These are phyloP conservation scores for Inosperma sp. DNA, from an alignment of 768 basidiomycete species.

Conservation along the genomic window DNA sequence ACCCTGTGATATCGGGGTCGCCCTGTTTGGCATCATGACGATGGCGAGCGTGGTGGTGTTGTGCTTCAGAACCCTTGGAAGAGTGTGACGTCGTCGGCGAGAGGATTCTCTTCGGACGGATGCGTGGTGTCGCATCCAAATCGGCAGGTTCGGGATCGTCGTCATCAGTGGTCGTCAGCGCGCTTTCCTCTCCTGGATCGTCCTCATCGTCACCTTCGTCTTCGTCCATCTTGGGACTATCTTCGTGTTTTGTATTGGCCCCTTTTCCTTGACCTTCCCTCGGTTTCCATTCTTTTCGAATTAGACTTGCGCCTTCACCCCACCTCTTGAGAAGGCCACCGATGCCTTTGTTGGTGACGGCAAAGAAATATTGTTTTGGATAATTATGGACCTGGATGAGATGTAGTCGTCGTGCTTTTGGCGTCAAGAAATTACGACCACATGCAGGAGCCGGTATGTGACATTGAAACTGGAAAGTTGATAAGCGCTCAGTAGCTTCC, in stretches of 20 bases:
- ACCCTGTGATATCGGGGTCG: conserved; percentile 39
- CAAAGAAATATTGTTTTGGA: conserved; percentile 88
- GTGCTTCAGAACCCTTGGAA: conserved; percentile 8
- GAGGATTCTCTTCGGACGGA: conserved; percentile 19
- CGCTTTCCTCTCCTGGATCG: conserved; percentile 27
- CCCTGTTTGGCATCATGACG: conserved; percentile 1
- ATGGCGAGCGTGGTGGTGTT: too few relatives aligned
- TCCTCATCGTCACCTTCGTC: conserved; percentile 29
- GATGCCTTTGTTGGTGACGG: conserved; percentile 87
- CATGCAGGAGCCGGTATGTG: conserved; percentile 53
- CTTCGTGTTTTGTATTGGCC: too few relatives aligned
- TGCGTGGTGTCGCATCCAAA: conserved; percentile 27
- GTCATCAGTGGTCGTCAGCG: conserved; percentile 8
- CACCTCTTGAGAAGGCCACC: conserved; percentile 73
- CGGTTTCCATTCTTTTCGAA: conserved; percentile 67
- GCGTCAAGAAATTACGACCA: conserved; percentile 57
- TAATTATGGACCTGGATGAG: conserved; percentile 78
- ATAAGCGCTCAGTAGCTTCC: conserved; percentile 7
- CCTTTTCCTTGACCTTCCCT: conserved; percentile 27
- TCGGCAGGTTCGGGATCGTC: conserved; percentile 20
- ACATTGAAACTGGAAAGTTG: conserved; percentile 62
- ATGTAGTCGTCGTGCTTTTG: conserved; percentile 74
- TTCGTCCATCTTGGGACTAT: conserved; percentile 18
- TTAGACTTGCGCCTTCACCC: conserved; percentile 81
- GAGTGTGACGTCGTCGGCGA: conserved; percentile 7